Evolutionary conservation across 257 asterid species (phyloP), one percentile per base, ranked within the genome.

Genomic region (Nicotiana tabacum): DNA sequence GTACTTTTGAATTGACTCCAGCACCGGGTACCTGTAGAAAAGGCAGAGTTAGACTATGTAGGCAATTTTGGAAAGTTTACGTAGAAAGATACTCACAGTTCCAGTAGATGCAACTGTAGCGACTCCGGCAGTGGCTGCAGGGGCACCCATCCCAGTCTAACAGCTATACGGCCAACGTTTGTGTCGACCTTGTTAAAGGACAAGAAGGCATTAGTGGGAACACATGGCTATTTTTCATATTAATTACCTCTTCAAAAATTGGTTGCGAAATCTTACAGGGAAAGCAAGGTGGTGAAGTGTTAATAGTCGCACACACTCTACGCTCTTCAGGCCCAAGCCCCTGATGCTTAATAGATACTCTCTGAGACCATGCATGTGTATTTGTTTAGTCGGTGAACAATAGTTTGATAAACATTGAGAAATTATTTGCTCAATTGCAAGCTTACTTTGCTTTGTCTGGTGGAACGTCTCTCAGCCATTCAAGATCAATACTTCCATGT

Each of bases 131-230:
- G 88, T 84, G 99, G 97, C 88, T 92, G 98, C 86, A 96, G 97
- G 58, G 99, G 99, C 56, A 96, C 99, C 99, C 99, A 96, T 79
- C 99, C 99, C 85, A 96, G 92, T 84, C 99, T 88, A 85, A 96
- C 99, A 18, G 98, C 98, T 88, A 96, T 96, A 62, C 99, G 98
- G 69, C 98, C 99, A 88, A 96, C 99, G 78, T 96, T 96, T 82
- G 98, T 94, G 89, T 96, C 99, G 37, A 96, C 99, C 99, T 96
- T 85, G 33, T 83, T 67, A 43, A 85, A 81, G 55, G 56, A 86
- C 74, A 82, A 86, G 27, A 76, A 53, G 58, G 58, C 58, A 53
- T 76, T 76, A 76, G 80, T 29, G 64, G 39, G 65, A 51, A 51
- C 46, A 51, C 46, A 53, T 13, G 64, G 65, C 39, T 56, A 76